Evolutionary conservation across 768 basidiomycete genomes (phyloP), one percentile per base, ranked within the genome.

Genomic region (Arthromyces matolae): DNA sequence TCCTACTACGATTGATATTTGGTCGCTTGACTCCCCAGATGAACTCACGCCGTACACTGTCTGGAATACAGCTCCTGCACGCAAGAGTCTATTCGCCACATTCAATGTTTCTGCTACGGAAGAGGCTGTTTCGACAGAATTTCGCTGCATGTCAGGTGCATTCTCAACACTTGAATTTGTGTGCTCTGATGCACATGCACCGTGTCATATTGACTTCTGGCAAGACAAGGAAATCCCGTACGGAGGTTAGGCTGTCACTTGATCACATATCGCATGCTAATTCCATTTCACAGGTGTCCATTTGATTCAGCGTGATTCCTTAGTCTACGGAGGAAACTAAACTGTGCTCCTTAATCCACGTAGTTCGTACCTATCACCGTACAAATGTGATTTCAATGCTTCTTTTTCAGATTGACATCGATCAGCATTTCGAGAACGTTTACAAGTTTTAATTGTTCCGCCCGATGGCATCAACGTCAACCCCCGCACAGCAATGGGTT

Each of bases 141-240:
- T 47, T 38, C 22, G 16, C n/a, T 47, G 45, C 28, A 14, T 28
- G 14, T 47, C 45, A 8, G 36, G 45, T 10, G 14, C 19, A 20
- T 45, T 45, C 29, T 45, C 32, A 5, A 45, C 43, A 34, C 33
- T 45, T 20, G 43, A 45, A 34, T 45, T 45, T 32, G 43, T 24
- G 8, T 45, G 43, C 24, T 45, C 43, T 8, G 16, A 14, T 3
- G 27, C 43, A 31, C 29, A 31, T 45, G 7, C 20, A 32, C 7
- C 12, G 16, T 45, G 43, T 18, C 32, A 29, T 19, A 29, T 45
- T 8, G 43, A 45, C 31, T 45, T 45, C 19, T 45, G 43, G 43
- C 43, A 45, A 23, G 31, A 45, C 32, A 45, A 45, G 19, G 43
- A 45, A 34, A 10, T 3, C 9, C 43, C 43, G 16, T 32, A 45